Conservation (phyloP, 805 yeast species). For the Pichia thaimueangensis region DNA sequence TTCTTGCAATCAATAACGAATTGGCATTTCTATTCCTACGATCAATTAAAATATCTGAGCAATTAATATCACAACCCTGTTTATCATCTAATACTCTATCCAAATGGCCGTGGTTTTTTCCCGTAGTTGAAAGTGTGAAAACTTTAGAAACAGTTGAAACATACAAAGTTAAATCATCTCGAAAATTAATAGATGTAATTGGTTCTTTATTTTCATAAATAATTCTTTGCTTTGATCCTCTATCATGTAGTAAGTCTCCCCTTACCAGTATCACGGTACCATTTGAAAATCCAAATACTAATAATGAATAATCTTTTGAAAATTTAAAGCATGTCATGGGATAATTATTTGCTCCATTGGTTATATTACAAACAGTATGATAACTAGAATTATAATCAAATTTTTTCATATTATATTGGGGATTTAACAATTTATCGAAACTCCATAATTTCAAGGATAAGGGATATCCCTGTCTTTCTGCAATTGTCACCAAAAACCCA, state of each 20-base stretch:
- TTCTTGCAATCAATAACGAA: constrained; percentile 55
- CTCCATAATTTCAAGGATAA: constrained; percentile 69
- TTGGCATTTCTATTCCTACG: constrained; percentile 10
- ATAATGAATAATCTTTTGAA: constrained; percentile 49
- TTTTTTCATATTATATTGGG: constrained; percentile 16
- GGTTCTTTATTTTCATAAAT: constrained; percentile 74
- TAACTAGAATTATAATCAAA: constrained; percentile 35
- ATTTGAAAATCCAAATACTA: constrained; percentile 76
- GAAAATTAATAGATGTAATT: constrained; percentile 67
- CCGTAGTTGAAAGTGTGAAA: constrained; percentile 67
- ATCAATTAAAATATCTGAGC: constrained; percentile 34
- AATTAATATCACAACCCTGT: constrained; percentile 45
- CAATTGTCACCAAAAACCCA: constrained; percentile 53
- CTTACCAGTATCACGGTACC: constrained; percentile 77
- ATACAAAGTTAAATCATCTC: constrained; percentile 49
- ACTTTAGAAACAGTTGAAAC: constrained; percentile 72
- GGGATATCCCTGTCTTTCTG: constrained; percentile 69
- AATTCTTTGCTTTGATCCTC: constrained; percentile 83
- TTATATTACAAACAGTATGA: constrained; percentile 55
- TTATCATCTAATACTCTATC: constrained; percentile 38
- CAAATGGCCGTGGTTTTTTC: constrained; percentile 68
- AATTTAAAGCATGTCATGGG: constrained; percentile 67
- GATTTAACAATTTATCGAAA: constrained; percentile 40
- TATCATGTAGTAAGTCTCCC: constrained; percentile 82
- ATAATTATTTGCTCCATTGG: constrained; percentile 68